Conservation (phyloP, 2,329 filamentous ascomycete genomes). For the Ceratocystis eucalypticola region DNA sequence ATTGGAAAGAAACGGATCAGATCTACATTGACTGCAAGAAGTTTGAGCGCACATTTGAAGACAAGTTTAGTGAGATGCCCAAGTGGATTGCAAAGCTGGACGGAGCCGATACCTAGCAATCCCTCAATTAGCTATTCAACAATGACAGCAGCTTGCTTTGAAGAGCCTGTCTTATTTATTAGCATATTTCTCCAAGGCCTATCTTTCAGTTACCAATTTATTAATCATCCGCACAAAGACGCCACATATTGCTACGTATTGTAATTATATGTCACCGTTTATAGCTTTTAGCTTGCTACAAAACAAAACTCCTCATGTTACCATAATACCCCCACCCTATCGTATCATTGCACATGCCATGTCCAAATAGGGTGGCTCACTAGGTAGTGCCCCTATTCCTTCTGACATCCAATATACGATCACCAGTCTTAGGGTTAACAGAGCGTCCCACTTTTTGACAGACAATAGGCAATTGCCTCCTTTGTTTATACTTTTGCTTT, state of each 20-base stretch:
- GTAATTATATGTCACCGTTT: background rate
- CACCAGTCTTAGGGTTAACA: background rate
- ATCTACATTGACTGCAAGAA: conserved; percentile 44
- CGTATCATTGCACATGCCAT: no score
- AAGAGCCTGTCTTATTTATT: background rate
- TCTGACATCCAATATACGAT: background rate
- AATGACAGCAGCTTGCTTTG: no score
- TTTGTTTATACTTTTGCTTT: background rate
- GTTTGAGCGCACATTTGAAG: conserved; percentile 44
- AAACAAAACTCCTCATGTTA: no score
- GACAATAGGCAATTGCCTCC: background rate
- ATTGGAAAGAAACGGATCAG: conserved; percentile 42
- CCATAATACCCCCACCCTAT: no score
- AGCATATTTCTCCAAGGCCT: background rate
- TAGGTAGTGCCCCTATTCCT: no score
- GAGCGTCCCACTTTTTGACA: background rate
- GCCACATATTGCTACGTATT: background rate
- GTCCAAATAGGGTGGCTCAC: no score
- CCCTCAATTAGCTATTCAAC: no score
- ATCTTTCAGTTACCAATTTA: background rate
- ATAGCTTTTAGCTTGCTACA: no score
- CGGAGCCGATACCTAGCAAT: conserved; percentile 8
- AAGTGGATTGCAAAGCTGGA: conserved; percentile 46
- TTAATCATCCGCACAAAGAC: background rate
- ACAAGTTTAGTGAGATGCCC: conserved; percentile 45